These are phyloP conservation scores for Aspergillus mulundensis DNA, from an alignment of 495 filamentous ascomycete genomes.

Conservation along the genomic window DNA sequence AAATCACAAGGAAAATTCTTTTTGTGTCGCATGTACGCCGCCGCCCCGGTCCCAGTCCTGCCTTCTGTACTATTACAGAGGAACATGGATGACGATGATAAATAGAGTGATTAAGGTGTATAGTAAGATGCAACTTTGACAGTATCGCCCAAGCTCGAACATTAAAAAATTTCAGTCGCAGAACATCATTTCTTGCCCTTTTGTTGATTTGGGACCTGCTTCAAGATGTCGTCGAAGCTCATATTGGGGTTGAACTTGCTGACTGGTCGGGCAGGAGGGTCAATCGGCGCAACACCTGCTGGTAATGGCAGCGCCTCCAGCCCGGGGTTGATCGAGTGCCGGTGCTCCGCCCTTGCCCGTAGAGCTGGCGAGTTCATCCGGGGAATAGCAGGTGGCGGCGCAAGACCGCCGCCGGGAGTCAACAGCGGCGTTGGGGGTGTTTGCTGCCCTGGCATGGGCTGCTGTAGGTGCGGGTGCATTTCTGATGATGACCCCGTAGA, in stretches of 20 bases:
- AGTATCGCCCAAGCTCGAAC: neutral
- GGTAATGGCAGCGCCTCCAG: conserved; percentile 51
- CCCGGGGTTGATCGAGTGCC: conserved; percentile 44
- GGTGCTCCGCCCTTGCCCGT: conserved; percentile 30
- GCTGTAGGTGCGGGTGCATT: conserved; percentile 13
- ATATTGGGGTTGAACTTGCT: conserved; percentile 47
- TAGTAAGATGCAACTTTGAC: conserved; percentile 8
- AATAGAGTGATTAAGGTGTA: conserved; percentile 6
- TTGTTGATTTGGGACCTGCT: conserved; percentile 41
- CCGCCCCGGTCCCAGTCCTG: conserved; percentile 25
- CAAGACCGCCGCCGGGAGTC: conserved; percentile 25
- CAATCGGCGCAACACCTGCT: conserved; percentile 45
- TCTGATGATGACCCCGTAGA: conserved; percentile 40
- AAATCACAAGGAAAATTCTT: conserved; percentile 9
- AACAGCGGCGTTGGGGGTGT: conserved; percentile 24
- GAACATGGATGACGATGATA: conserved; percentile 8
- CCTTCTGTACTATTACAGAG: conserved; percentile 13
- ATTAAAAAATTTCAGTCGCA: conserved; percentile 9
- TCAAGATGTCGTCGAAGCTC: conserved; percentile 52
- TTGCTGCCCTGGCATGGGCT: conserved; percentile 16
- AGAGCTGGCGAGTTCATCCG: conserved; percentile 42
- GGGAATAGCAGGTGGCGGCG: conserved; percentile 38
- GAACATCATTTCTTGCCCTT: conserved; percentile 38
- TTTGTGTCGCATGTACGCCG: conserved; percentile 21
- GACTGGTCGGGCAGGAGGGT: conserved; percentile 36